Evolutionary conservation across 2,329 filamentous ascomycete species (phyloP).

Genomic region (Cyphellophora attinorum): DNA sequence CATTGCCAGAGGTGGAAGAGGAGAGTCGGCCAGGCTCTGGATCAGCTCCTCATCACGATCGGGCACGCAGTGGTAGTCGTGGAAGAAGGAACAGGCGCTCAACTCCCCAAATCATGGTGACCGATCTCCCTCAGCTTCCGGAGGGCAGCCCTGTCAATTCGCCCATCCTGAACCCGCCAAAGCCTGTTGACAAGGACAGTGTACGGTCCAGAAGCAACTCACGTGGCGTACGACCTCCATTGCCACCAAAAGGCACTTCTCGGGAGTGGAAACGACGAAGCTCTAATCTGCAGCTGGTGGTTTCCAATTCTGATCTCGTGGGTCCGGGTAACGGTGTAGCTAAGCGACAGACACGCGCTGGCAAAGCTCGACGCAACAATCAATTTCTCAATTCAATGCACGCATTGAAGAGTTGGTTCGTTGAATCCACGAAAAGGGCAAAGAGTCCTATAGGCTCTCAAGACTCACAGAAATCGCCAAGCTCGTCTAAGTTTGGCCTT

Average conservation of each 20-base stretch:
- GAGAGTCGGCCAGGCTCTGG: conserved; percentile 50
- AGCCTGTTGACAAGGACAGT: conserved; percentile 67
- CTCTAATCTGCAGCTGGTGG: conserved; percentile 79
- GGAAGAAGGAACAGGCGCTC: conserved; percentile 72
- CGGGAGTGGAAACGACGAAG: conserved; percentile 67
- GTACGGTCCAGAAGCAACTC: conserved; percentile 69
- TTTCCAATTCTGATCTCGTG: conserved; percentile 55
- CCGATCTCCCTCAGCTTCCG: conserved; percentile 68
- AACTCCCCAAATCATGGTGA: conserved; percentile 50
- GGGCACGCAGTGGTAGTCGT: conserved; percentile 39
- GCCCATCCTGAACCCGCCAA: conserved; percentile 42
- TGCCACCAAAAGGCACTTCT: conserved; percentile 58
- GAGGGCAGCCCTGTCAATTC: conserved; percentile 44
- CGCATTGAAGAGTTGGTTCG: conserved; percentile 63
- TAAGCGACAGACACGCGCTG: conserved; percentile 31
- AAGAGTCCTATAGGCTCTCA: conserved; percentile 41
- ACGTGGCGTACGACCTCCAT: conserved; percentile 51
- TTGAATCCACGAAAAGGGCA: conserved; percentile 56
- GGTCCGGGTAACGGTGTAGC: conserved; percentile 45
- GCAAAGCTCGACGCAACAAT: conserved; percentile 11
- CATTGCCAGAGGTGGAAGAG: conserved; percentile 69
- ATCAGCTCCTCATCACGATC: conserved; percentile 42
- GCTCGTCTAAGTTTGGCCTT: conserved; percentile 12
- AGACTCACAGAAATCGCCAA: background rate
- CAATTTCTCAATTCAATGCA: conserved; percentile 51